A percentile compares a stretch with the other conserved stretches of the same genome.
These are phyloP conservation scores for Straminergon stramineum DNA, from an alignment of 225 moss, liverwort and hornwort genomes.

Conservation along the genomic window DNA sequence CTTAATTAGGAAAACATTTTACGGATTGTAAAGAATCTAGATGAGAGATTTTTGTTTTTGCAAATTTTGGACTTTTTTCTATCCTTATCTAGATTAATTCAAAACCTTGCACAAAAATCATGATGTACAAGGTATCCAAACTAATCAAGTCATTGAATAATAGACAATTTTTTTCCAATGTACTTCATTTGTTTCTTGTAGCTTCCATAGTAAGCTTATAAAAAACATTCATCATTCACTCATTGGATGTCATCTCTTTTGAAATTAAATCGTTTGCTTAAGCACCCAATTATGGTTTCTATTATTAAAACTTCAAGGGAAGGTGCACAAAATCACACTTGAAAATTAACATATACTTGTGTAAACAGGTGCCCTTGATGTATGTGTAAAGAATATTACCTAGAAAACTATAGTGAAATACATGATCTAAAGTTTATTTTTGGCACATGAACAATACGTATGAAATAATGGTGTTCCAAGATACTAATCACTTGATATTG, in stretches of 20 bases:
- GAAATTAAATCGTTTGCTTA: neutral
- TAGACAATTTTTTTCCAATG: neutral
- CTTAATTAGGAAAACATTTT: neutral
- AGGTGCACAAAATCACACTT: neutral
- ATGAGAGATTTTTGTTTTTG: too few relatives aligned
- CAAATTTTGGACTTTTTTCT: neutral
- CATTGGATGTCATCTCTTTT: neutral
- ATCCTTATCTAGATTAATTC: neutral
- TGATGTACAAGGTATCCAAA: neutral
- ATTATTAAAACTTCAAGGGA: neutral
- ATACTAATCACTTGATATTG: neutral
- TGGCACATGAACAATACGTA: too few relatives aligned
- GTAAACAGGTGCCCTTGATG: neutral
- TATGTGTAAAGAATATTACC: accelerated
- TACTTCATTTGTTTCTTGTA: neutral
- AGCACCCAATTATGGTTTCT: neutral
- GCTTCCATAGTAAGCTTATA: neutral
- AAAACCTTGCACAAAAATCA: neutral
- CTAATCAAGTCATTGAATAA: neutral
- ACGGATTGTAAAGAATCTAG: neutral
- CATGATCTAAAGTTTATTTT: neutral
- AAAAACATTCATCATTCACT: neutral
- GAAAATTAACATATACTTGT: neutral
- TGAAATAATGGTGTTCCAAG: accelerated
- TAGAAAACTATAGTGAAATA: neutral